Conservation (phyloP, 2,329 filamentous ascomycete genomes). For the Aspergillus transmontanensis region DNA sequence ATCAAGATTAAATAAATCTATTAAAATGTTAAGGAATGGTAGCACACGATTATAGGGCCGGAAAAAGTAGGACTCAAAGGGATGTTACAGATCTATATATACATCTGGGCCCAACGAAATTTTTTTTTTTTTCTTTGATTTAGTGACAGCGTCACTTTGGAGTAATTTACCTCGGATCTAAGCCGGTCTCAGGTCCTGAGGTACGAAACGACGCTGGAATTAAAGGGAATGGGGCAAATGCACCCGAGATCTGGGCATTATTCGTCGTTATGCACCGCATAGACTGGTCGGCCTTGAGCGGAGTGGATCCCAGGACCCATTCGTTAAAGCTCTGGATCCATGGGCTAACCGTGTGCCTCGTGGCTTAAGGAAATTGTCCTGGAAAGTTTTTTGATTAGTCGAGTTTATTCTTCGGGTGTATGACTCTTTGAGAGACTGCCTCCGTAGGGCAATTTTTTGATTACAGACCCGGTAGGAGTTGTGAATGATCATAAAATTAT, state of each 20-base stretch:
- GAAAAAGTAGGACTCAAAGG: not conserved
- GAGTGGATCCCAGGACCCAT: conserved; percentile 14
- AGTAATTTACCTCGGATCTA: conserved; percentile 11
- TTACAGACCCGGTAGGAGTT: not conserved
- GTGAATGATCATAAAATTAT: not conserved
- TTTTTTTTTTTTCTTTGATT: conserved; percentile 1
- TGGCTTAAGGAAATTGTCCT: conserved; percentile 7
- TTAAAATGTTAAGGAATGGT: not conserved
- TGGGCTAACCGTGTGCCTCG: conserved; percentile 11
- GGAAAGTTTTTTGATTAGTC: conserved; percentile 10
- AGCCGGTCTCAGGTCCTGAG: conserved; percentile 3
- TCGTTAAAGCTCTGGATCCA: conserved; percentile 11
- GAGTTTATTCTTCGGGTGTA: not conserved
- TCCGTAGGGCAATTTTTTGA: not conserved
- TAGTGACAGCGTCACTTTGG: conserved; percentile 3
- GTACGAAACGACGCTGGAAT: not conserved
- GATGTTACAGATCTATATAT: conserved; percentile 7
- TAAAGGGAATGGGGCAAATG: conserved; percentile 3
- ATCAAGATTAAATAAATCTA: conserved; percentile 2
- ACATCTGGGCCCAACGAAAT: conserved; percentile 1
- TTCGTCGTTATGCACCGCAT: conserved; percentile 16
- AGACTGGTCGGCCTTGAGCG: conserved; percentile 10
- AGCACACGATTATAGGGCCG: not conserved
- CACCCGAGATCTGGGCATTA: conserved; percentile 14
- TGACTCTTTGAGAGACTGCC: not conserved